Evolutionary conservation across 495 filamentous ascomycete genomes (phyloP).

Genomic region (Halenospora varia): DNA sequence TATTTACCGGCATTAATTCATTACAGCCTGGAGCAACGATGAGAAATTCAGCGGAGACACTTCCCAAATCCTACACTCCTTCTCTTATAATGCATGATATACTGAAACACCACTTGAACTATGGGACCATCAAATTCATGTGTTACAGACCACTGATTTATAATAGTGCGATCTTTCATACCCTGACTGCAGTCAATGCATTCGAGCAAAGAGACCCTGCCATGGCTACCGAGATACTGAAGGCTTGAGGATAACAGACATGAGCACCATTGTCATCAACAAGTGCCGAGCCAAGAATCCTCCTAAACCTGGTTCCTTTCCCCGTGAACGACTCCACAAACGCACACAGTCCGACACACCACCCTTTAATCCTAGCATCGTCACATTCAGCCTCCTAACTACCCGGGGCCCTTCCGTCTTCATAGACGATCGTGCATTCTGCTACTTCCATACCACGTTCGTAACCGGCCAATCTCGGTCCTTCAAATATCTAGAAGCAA

Average conservation of each 20-base stretch:
- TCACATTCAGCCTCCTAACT: background rate
- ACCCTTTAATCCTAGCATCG: background rate
- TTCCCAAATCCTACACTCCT: too few species aligned
- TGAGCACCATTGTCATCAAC: background rate
- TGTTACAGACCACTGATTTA: background rate
- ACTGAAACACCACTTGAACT: background rate
- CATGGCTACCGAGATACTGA: constrained; percentile 60
- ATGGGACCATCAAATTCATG: background rate
- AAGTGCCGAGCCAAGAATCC: background rate
- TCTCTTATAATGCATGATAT: too few species aligned
- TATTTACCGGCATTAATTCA: too few species aligned
- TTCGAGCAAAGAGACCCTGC: constrained; percentile 54
- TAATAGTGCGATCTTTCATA: constrained; percentile 58
- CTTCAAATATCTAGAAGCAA: background rate
- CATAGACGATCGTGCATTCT: background rate
- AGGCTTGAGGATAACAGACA: background rate
- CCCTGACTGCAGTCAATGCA: constrained; percentile 61
- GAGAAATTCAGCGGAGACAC: too few species aligned
- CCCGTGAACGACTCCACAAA: background rate
- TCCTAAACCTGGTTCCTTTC: background rate
- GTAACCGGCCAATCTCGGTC: background rate
- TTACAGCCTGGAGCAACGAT: too few species aligned
- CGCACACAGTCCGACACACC: background rate
- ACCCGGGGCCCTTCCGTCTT: background rate
- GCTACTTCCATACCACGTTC: background rate